Conservation (phyloP, 1,139 yeast species). For the Debaryomyces fabryi region DNA sequence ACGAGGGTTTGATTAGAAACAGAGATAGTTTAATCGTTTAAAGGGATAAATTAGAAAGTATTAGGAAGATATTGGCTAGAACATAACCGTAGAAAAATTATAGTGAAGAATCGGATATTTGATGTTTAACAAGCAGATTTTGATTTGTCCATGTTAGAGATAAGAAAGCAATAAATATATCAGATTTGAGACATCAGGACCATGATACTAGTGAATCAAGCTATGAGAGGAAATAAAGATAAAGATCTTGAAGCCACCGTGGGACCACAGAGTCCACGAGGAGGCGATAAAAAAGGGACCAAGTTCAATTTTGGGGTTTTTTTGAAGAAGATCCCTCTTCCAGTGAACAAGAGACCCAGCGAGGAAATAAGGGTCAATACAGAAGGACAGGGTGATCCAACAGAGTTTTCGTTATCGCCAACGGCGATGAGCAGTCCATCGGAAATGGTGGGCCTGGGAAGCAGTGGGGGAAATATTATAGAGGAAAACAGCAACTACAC, state of each 20-base stretch:
- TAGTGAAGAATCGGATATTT: not conserved
- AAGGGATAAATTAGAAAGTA: not conserved
- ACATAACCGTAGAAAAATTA: not conserved
- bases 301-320: conserved; percentile 25
- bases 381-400: not conserved
- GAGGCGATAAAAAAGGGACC: conserved; percentile 3
- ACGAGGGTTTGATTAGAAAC: not conserved
- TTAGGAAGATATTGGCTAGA: not conserved
- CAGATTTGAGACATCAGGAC: not conserved
- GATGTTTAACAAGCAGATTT: not conserved
- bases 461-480: not conserved
- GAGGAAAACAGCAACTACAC: conserved; percentile 8
- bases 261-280: not conserved
- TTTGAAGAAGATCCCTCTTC: conserved; percentile 19
- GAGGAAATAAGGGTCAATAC: not conserved
- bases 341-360: not conserved
- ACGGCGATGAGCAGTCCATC: not conserved
- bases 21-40: not conserved
- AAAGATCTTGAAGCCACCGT: not conserved
- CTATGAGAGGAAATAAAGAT: conserved; percentile 5
- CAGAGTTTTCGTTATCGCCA: conserved; percentile 3
- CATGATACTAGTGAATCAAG: conserved; percentile 6
- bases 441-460: not conserved
- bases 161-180: not conserved
- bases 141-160: not conserved